Conservation (phyloP, 2,329 filamentous ascomycete genomes). For the Cercospora sp. region DNA sequence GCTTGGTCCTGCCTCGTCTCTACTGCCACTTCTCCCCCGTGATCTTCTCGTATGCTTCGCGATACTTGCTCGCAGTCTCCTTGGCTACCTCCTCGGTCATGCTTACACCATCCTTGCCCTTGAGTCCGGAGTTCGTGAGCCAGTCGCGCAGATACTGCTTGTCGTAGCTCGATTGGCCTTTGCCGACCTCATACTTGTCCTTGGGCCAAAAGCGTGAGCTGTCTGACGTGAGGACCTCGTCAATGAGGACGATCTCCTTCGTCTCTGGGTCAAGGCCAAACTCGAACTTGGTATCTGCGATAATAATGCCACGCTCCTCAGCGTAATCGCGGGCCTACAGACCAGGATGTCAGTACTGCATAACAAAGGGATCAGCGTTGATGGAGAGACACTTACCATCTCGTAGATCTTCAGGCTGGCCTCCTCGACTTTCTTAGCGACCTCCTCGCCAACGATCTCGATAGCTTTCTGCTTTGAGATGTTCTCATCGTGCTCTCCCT, state of each 20-base stretch:
- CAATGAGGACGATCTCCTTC: constrained; percentile 70
- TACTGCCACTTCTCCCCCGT: constrained; percentile 27
- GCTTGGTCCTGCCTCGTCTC: background rate
- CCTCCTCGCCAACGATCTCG: constrained; percentile 63
- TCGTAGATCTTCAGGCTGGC: constrained; percentile 66
- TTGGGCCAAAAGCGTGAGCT: constrained; percentile 81
- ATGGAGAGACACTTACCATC: constrained; percentile 41
- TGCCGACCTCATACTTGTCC: constrained; percentile 69
- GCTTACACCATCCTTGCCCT: constrained; percentile 69
- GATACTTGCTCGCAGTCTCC: constrained; percentile 71
- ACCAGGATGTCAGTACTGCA: background rate
- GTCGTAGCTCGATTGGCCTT: constrained; percentile 80
- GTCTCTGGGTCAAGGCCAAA: constrained; percentile 65
- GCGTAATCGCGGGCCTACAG: constrained; percentile 63
- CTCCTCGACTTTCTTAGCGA: constrained; percentile 65
- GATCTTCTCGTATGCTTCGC: constrained; percentile 70
- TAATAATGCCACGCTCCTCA: constrained; percentile 66
- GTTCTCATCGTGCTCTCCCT: constrained; percentile 80
- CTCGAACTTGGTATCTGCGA: constrained; percentile 77
- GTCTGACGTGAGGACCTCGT: constrained; percentile 80
- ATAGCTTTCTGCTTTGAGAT: constrained; percentile 68
- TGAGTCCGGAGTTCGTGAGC: constrained; percentile 70
- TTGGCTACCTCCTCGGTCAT: constrained; percentile 71
- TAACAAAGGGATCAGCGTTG: background rate
- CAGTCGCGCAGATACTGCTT: constrained; percentile 77